Conservation (phyloP, 2,329 filamentous ascomycete genomes). For the Magnaporthiopsis rhizophila region DNA sequence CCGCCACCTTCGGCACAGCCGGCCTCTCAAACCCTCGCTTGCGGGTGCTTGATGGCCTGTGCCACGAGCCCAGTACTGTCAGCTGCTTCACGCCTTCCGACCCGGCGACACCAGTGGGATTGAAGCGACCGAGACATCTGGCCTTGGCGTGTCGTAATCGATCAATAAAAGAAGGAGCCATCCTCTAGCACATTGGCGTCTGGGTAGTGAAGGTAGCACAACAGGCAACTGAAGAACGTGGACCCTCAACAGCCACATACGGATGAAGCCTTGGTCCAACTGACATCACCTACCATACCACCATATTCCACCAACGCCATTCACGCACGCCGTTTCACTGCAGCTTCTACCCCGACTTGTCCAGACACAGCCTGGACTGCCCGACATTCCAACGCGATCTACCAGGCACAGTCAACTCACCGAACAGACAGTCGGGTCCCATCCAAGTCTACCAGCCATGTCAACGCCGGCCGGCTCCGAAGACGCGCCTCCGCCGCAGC, state of each 20-base stretch:
- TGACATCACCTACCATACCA: background rate
- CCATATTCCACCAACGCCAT: too few relatives aligned
- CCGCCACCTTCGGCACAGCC: background rate
- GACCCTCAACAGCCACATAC: background rate
- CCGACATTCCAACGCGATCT: too few relatives aligned
- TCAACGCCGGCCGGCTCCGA: background rate
- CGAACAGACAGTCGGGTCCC: too few relatives aligned
- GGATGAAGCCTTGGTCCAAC: background rate
- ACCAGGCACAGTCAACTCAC: too few relatives aligned
- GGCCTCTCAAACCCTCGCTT: background rate
- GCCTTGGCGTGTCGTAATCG: background rate
- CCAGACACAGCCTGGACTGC: too few relatives aligned
- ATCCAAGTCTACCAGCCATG: background rate
- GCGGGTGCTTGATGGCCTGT: background rate
- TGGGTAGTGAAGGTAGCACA: background rate
- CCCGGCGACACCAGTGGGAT: background rate
- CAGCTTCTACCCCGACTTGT: too few relatives aligned
- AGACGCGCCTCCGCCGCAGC: slow-evolving; percentile 14
- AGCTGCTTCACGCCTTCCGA: background rate
- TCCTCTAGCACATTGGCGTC: background rate
- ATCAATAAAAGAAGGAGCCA: background rate
- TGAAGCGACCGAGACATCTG: background rate
- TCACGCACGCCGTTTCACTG: too few relatives aligned
- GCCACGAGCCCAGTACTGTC: background rate
- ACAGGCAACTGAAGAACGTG: background rate